Conservation (phyloP, 805 yeast genomes). For the Wickerhamomyces mucosus region DNA sequence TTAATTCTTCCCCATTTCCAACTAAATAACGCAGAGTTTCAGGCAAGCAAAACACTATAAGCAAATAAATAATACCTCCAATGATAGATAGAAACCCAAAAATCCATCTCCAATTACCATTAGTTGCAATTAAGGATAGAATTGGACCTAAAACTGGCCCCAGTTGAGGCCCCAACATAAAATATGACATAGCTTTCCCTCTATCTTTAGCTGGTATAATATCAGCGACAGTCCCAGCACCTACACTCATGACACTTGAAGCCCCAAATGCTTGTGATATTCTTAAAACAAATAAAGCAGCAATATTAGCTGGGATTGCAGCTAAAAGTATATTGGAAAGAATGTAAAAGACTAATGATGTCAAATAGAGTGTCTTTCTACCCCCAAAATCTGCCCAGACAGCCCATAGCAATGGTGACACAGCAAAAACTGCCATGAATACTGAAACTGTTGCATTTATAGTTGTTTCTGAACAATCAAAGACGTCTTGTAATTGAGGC, state of each 20-base stretch:
- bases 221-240: conserved; percentile 87
- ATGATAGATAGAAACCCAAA: conserved; percentile 70
- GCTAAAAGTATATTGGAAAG: conserved; percentile 61
- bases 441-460: conserved; percentile 50
- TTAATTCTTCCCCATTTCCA: conserved; percentile 34
- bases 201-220: conserved; percentile 55
- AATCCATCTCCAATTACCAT: conserved; percentile 76
- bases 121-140: conserved; percentile 59
- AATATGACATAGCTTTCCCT: conserved; percentile 77
- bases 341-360: conserved; percentile 48
- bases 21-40: conserved; percentile 69
- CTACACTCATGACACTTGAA: conserved; percentile 79
- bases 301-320: conserved; percentile 49
- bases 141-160: conserved; percentile 88
- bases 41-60: conserved; percentile 55
- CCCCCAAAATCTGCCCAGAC: conserved; percentile 47
- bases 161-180: conserved; percentile 77
- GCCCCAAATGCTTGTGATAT: conserved; percentile 80
- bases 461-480: conserved; percentile 29
- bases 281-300: conserved; percentile 56
- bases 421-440: conserved; percentile 46
- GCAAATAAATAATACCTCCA: conserved; percentile 42
- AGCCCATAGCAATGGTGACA: conserved; percentile 51
- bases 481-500: conserved; percentile 33
- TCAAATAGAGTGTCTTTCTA: conserved; percentile 54